Percentiles rank a stretch among this genome's conserved stretches.
Conservation (phyloP, 2,329 filamentous ascomycete species). For the Neonectria magnoliae region DNA sequence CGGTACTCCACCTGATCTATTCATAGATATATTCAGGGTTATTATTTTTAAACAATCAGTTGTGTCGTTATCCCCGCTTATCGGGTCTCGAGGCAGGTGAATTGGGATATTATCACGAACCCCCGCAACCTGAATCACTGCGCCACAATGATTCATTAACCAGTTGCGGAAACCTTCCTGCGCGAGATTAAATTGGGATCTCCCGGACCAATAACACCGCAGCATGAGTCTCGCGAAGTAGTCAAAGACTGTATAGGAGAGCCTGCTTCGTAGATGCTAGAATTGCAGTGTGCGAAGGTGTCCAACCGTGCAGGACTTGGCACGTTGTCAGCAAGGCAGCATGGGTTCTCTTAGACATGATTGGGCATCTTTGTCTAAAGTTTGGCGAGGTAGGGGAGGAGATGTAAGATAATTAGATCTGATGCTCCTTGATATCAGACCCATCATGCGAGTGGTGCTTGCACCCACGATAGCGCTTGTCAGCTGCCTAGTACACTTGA, state of each 20-base stretch:
- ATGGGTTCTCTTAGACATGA: too few relatives aligned
- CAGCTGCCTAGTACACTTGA: too few relatives aligned
- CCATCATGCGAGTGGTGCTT: too few relatives aligned
- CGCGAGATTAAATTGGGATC: not conserved
- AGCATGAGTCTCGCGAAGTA: not conserved
- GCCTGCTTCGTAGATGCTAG: too few relatives aligned
- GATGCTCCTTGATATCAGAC: too few relatives aligned
- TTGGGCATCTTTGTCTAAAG: too few relatives aligned
- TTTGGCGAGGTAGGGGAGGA: too few relatives aligned
- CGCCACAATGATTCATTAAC: not conserved
- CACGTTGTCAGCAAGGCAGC: too few relatives aligned
- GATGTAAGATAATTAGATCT: too few relatives aligned
- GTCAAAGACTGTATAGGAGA: not conserved
- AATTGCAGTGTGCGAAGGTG: too few relatives aligned
- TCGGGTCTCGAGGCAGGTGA: not conserved
- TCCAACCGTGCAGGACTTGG: too few relatives aligned
- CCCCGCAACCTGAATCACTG: not conserved
- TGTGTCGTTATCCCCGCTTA: not conserved
- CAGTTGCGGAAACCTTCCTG: not conserved
- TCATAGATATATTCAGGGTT: slow-evolving; percentile 3
- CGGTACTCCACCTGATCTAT: not conserved
- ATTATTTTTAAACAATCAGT: not conserved
- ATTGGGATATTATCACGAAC: not conserved
- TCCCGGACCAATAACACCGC: not conserved
- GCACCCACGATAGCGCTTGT: too few relatives aligned